Evolutionary conservation across 1,284 basidiomycete genomes (phyloP).

Genomic region (Mycosarcoma maydis): DNA sequence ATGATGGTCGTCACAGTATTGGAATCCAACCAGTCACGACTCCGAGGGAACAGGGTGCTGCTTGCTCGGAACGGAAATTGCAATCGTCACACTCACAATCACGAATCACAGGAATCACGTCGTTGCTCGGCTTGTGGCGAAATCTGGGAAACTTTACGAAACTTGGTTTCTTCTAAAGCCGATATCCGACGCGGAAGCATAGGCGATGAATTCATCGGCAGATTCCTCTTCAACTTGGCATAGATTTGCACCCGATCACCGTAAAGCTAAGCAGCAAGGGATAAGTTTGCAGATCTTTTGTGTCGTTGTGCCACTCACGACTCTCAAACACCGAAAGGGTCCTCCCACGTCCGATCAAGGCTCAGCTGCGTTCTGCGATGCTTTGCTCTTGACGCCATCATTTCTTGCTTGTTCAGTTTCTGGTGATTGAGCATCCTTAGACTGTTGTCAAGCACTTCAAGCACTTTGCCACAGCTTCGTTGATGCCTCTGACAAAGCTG

Average conservation of each 20-base stretch:
- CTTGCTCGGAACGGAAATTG: no score
- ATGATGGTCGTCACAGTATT: no score
- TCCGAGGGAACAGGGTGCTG: no score
- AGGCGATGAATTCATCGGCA: background rate
- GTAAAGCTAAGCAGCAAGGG: no score
- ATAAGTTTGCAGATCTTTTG: no score
- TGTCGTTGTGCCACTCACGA: background rate
- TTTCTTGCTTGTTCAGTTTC: no score
- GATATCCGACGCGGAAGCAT: slow-evolving; percentile 2
- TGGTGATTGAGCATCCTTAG: background rate
- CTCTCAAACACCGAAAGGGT: background rate
- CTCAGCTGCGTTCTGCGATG: background rate
- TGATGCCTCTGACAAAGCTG: slow-evolving; percentile 31
- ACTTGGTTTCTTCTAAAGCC: slow-evolving; percentile 5
- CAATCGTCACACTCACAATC: no score
- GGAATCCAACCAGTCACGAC: no score
- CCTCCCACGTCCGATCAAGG: background rate
- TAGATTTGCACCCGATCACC: slow-evolving; percentile 25
- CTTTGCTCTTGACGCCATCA: no score
- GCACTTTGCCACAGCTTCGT: slow-evolving; percentile 1
- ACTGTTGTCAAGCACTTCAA: background rate
- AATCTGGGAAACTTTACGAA: slow-evolving; percentile 5
- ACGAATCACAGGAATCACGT: slow-evolving; percentile 38
- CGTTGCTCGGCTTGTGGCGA: slow-evolving; percentile 37
- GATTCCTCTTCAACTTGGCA: background rate